Evolutionary conservation across 371 early-diverging fungal species (phyloP).

Genomic region (Rhizomucor miehei): DNA sequence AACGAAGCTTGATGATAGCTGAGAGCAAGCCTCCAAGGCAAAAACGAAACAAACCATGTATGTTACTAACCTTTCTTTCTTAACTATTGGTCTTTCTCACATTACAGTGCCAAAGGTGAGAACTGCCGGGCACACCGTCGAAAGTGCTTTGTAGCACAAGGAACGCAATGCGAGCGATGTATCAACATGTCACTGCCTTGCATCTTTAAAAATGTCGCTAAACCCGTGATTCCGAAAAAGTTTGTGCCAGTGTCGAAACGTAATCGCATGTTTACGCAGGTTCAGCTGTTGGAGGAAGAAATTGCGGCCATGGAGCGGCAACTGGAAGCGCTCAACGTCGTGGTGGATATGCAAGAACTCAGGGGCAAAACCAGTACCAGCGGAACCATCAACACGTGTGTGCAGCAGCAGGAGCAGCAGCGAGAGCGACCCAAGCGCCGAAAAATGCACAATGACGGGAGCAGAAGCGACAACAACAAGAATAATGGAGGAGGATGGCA

Average conservation of each 20-base stretch:
- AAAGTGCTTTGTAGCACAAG: slow-evolving; percentile 34
- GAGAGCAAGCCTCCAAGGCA: background rate
- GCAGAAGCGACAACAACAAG: no score
- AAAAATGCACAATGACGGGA: no score
- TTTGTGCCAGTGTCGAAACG: background rate
- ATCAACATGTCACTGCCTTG: slow-evolving; percentile 32
- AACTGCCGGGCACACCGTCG: slow-evolving; percentile 48
- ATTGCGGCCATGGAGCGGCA: background rate
- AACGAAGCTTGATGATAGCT: no score
- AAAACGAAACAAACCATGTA: background rate
- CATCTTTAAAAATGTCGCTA: slow-evolving; percentile 35
- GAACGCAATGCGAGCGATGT: slow-evolving; percentile 38
- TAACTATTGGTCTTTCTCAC: background rate
- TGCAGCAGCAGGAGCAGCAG: no score
- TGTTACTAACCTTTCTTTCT: no score
- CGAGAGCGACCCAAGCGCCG: no score
- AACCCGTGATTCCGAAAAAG: slow-evolving; percentile 13
- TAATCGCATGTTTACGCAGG: background rate
- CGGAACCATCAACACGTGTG: no score
- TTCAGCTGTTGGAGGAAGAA: background rate
- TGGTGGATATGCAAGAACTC: no score
- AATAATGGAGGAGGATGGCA: background rate
- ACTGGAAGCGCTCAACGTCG: background rate
- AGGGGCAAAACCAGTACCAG: no score
- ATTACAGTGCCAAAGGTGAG: slow-evolving; percentile 26